phyloP scores from a whole-genome alignment of 257 asterid genomes.

The Capsicum rhomboideum region DNA sequence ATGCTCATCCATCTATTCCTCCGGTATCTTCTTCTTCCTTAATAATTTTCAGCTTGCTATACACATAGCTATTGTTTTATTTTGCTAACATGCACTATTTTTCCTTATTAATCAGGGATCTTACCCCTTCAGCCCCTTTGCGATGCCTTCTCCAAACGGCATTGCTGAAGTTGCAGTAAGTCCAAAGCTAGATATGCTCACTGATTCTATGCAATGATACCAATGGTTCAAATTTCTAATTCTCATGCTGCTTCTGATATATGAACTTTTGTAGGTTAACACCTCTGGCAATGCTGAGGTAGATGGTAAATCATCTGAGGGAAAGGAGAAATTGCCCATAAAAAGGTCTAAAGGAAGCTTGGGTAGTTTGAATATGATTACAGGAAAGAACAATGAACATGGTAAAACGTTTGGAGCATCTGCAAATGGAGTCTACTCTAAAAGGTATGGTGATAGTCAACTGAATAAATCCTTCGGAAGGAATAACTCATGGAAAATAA shows the following conservation, averaged over 20 bases:
- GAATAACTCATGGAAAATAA: background rate
- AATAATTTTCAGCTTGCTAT: background rate
- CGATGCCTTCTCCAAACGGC: slow-evolving; percentile 91
- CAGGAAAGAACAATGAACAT: slow-evolving; percentile 61
- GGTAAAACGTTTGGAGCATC: slow-evolving; percentile 55
- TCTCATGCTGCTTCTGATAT: background rate
- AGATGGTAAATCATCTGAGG: slow-evolving; percentile 72
- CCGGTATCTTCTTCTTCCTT: slow-evolving; percentile 43
- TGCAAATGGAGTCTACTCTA: slow-evolving; percentile 62
- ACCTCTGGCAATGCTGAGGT: slow-evolving; percentile 52
- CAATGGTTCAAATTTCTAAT: background rate
- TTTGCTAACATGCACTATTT: background rate
- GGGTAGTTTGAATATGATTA: slow-evolving; percentile 80
- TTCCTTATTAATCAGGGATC: slow-evolving; percentile 42
- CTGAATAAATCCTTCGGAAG: background rate
- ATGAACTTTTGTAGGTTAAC: slow-evolving; percentile 27
- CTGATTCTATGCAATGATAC: background rate
- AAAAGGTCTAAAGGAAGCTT: slow-evolving; percentile 89
- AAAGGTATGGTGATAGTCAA: slow-evolving; percentile 42
- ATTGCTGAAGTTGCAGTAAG: slow-evolving; percentile 77
- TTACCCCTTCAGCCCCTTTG: slow-evolving; percentile 91
- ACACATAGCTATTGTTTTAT: background rate
- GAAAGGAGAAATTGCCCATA: slow-evolving; percentile 79
- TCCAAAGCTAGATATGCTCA: background rate
- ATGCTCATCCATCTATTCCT: slow-evolving; percentile 92